Evolutionary conservation across 768 basidiomycete genomes (phyloP).

Genomic region (Mycena floridula): DNA sequence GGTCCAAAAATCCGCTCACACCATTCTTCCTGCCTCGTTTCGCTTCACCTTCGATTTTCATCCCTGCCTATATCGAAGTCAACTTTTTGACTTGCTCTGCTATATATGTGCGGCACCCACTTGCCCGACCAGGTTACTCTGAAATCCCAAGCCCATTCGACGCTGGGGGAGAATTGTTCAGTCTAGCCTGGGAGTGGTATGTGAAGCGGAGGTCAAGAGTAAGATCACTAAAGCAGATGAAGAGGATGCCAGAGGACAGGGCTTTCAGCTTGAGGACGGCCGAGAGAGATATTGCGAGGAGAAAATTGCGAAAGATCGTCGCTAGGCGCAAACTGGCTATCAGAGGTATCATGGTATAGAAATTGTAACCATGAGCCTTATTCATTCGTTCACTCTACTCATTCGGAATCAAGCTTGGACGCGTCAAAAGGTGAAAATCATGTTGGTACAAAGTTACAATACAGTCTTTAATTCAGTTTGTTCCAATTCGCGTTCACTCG

Average conservation of each 20-base stretch:
- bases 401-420: not conserved
- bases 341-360: conserved; percentile 1
- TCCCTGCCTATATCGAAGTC: conserved; percentile 86
- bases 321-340: not conserved
- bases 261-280: conserved; percentile 11
- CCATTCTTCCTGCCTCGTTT: conserved; percentile 84
- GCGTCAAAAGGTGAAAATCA: too few relatives aligned
- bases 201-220: conserved; percentile 62
- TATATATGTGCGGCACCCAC: conserved; percentile 92
- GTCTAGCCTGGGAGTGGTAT: conserved; percentile 97
- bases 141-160: conserved; percentile 96
- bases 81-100: conserved; percentile 87
- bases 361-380: not conserved
- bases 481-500: too few relatives aligned
- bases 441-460: too few relatives aligned
- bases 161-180: conserved; percentile 89
- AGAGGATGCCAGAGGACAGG: conserved; percentile 64
- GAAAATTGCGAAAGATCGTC: not conserved
- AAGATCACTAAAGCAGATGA: conserved; percentile 55
- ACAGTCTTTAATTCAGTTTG: too few relatives aligned
- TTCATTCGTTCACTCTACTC: too few relatives aligned
- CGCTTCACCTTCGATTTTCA: conserved; percentile 87
- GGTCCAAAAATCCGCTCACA: conserved; percentile 31
- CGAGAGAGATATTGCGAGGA: not conserved
- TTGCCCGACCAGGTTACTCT: conserved; percentile 91